These are phyloP conservation scores for Vaucheria bursata DNA, from an alignment of 352 stramenopile species.

Conservation along the genomic window DNA sequence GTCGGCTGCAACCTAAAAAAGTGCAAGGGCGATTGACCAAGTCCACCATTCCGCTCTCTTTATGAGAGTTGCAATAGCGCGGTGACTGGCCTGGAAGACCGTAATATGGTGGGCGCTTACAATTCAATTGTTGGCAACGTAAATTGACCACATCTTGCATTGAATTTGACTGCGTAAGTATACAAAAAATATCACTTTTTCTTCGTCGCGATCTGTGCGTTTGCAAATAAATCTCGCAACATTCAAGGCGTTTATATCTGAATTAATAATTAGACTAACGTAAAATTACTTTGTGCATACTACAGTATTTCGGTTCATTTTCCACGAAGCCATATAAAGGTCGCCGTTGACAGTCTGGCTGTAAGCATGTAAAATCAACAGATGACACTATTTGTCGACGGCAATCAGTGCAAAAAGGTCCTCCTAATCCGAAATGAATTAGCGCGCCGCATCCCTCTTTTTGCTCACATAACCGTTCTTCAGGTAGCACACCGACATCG, in stretches of 20 bases:
- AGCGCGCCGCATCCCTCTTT: too few species aligned
- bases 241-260: not conserved
- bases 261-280: not conserved
- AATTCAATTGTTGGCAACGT: conserved; percentile 20
- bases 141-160: conserved; percentile 34
- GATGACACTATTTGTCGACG: too few species aligned
- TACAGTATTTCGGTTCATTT: not conserved
- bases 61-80: conserved; percentile 26
- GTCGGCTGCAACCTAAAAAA: conserved; percentile 15
- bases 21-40: conserved; percentile 27
- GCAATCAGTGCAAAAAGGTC: too few species aligned
- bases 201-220: not conserved
- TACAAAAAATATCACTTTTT: not conserved
- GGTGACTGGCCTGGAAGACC: conserved; percentile 21
- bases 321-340: not conserved
- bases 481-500: too few species aligned
- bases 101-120: conserved; percentile 31
- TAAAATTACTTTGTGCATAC: not conserved
- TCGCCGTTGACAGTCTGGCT: not conserved
- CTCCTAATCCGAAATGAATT: too few species aligned
- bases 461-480: too few species aligned
- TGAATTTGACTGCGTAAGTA: not conserved
- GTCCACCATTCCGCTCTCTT: conserved; percentile 30
- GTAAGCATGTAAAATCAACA: too few species aligned
- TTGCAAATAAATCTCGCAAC: not conserved